phyloP scores from a whole-genome alignment of 140 eudicot species.

The Flaveria floridana region DNA sequence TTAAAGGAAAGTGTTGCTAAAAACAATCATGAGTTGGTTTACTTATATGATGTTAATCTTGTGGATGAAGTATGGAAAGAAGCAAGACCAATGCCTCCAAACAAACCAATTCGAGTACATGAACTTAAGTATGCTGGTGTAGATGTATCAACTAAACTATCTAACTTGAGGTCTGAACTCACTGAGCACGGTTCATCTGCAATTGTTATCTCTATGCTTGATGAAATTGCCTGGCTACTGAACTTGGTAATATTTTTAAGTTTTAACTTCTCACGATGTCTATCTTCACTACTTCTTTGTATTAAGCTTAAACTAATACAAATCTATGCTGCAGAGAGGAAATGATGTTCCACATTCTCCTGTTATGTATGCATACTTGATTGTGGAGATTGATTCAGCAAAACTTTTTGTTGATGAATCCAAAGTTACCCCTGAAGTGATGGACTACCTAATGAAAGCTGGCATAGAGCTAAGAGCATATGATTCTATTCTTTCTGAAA shows the following conservation, averaged over 20 bases:
- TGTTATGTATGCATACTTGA: conserved; percentile 83
- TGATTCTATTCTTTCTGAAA: conserved; percentile 74
- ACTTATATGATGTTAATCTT: conserved; percentile 69
- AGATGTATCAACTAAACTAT: conserved; percentile 71
- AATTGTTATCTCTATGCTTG: conserved; percentile 83
- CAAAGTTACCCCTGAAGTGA: conserved; percentile 71
- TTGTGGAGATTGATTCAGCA: conserved; percentile 71
- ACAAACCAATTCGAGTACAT: conserved; percentile 67
- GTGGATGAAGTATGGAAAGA: conserved; percentile 96
- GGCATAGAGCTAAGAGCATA: conserved; percentile 75
- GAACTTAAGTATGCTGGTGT: conserved; percentile 85
- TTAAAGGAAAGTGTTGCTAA: conserved; percentile 65
- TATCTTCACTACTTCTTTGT: conserved; percentile 6
- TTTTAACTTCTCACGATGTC: conserved; percentile 1
- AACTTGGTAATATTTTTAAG: conserved; percentile 62
- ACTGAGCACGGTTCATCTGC: conserved; percentile 68
- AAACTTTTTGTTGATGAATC: conserved; percentile 67
- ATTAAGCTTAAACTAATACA: conserved; percentile 12
- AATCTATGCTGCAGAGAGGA: conserved; percentile 64
- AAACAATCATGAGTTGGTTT: conserved; percentile 82
- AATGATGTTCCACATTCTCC: conserved; percentile 90
- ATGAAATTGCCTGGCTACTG: conserved; percentile 92
- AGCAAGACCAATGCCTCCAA: conserved; percentile 85
- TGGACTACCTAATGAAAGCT: conserved; percentile 68
- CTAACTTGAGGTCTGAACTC: conserved; percentile 74